These are phyloP conservation scores for Penicillium polonicum DNA, from an alignment of 2,329 filamentous ascomycete species.

Conservation along the genomic window DNA sequence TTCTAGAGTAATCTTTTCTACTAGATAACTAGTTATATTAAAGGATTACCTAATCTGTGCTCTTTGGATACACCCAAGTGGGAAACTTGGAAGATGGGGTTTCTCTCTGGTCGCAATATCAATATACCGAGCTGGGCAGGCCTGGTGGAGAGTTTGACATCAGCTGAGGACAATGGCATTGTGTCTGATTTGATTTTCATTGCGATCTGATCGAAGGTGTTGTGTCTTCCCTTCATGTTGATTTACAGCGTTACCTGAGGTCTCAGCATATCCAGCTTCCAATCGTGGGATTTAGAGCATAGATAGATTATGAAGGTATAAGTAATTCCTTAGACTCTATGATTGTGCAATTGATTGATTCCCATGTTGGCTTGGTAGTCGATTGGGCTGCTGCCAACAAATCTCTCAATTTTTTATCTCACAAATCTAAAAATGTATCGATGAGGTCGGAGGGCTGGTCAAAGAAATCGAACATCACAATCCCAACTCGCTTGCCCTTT, in stretches of 20 bases:
- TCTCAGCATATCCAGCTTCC: too few species aligned
- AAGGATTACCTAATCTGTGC: background rate
- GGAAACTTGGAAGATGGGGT: slow-evolving; percentile 6
- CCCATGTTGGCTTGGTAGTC: background rate
- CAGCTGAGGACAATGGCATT: background rate
- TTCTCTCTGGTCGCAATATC: background rate
- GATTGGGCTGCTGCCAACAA: background rate
- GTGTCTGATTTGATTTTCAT: background rate
- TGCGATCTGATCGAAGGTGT: background rate
- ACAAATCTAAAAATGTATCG: slow-evolving; percentile 37
- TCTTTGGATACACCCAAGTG: slow-evolving; percentile 2
- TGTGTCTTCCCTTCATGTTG: too few species aligned
- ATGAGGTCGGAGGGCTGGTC: slow-evolving; percentile 46
- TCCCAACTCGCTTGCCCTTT: slow-evolving; percentile 49
- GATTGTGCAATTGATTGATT: background rate
- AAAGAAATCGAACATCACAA: slow-evolving; percentile 56
- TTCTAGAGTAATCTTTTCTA: too few species aligned
- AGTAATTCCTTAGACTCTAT: too few species aligned
- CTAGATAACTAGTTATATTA: too few species aligned
- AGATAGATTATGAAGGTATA: too few species aligned
- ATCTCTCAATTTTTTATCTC: background rate
- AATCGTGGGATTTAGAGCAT: too few species aligned
- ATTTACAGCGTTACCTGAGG: too few species aligned
- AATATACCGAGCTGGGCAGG: background rate
- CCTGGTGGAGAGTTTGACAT: slow-evolving; percentile 1